Base-by-base conservation (phyloP, 2,329 filamentous ascomycete species). In the Macrophomina tecta region DNA sequence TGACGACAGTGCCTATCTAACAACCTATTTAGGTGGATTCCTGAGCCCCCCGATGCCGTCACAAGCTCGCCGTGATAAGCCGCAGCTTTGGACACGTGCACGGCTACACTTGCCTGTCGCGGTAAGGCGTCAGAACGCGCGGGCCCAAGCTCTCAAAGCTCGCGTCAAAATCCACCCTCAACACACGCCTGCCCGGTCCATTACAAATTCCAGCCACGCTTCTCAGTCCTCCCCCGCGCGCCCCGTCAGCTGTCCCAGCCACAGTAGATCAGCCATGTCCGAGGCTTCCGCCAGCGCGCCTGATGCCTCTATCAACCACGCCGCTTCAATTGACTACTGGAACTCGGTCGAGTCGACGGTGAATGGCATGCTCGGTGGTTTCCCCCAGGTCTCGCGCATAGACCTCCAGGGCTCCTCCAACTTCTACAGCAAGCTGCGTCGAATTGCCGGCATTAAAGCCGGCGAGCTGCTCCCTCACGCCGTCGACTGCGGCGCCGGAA, bases 311-410 rank as follows among this genome's bases (percentile, higher is more conserved):
- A 84, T 84, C 73, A 73, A 83, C 73, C 75, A 80, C 69, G 70
- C 74, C 46, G 76, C 76, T 30, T 80, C 82, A 34, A 73, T 84
- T 56, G 72, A 72, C 64, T 86, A 88, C 78, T 88, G 85, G 85
- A 80, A 81, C 68, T 73, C 74, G 45, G 81, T 85, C 67, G 78
- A 82, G 45, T 80, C 85, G 11, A 83, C 85, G 68, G 84, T 86
- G 69, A 85, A 90, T 72, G 92, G 92, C 74, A 94, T 95, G 90
- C 89, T 97, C 1, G 93, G 92, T 69, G 91, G 85, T 67, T 94
- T 78, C 82, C 87, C 87, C 1, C 84, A 88, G 76, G 85, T 91
- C 73, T 90, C 88, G 40, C 85, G 87, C 69, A 85, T 91, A 68
- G 92, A 94, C 76, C 82, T 94, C 7, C 87, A 89, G 72, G 90